Conservation (phyloP, 768 basidiomycete genomes). For the Boletus edulis region DNA sequence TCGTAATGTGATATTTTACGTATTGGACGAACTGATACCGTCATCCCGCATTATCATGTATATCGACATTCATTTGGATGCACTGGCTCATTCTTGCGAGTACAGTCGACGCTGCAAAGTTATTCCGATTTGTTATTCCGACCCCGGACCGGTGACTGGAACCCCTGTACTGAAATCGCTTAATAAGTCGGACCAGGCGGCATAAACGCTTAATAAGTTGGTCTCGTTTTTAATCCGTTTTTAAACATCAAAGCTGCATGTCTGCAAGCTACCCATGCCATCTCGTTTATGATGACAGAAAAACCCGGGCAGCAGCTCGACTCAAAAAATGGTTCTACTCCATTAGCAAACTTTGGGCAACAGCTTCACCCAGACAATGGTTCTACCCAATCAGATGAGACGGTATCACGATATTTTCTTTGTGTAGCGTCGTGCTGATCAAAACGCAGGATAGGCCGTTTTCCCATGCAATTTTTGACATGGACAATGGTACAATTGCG, state of each 20-base stretch:
- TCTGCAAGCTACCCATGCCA: background rate
- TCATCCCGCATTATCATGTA: slow-evolving; percentile 20
- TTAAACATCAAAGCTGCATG: background rate
- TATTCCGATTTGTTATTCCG: background rate
- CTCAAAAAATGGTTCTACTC: background rate
- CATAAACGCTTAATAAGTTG: slow-evolving; percentile 18
- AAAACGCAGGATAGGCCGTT: slow-evolving; percentile 24
- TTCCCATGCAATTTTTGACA: slow-evolving; percentile 30
- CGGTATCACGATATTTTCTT: slow-evolving; percentile 5
- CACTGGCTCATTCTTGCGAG: background rate
- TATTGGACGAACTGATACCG: slow-evolving; percentile 28
- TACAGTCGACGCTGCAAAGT: background rate
- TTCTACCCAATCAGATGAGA: background rate
- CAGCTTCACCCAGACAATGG: background rate
- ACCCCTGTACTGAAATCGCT: background rate
- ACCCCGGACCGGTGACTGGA: background rate
- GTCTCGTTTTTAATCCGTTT: background rate
- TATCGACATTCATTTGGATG: slow-evolving; percentile 25
- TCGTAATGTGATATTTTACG: slow-evolving; percentile 32
- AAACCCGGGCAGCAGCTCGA: background rate
- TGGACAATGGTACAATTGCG: slow-evolving; percentile 23
- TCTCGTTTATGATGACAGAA: slow-evolving; percentile 1
- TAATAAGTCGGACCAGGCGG: no score
- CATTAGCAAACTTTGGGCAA: background rate
- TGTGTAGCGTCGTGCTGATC: slow-evolving; percentile 5